Conservation (phyloP, 495 filamentous ascomycete genomes). For the Podospora bellae-mahoneyi region DNA sequence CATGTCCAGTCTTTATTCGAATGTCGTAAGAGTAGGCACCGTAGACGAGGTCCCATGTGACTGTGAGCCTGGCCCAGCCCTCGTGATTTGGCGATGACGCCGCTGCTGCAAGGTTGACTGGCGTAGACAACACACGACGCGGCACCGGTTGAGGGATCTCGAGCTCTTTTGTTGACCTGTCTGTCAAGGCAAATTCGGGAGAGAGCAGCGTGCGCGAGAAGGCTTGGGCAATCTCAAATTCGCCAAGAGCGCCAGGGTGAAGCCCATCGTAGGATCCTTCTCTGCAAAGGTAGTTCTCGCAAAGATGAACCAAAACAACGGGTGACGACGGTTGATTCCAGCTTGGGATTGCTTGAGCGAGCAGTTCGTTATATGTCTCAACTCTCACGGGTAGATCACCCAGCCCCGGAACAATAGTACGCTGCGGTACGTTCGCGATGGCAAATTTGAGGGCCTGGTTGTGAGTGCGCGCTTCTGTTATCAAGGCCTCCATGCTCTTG, state of each 20-base stretch:
- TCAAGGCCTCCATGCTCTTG: constrained; percentile 24
- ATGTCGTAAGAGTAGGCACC: constrained; percentile 30
- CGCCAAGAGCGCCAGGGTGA: constrained; percentile 36
- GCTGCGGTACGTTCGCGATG: constrained; percentile 33
- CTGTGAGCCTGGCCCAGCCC: constrained; percentile 13
- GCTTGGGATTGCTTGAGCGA: constrained; percentile 13
- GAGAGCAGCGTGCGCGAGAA: constrained; percentile 25
- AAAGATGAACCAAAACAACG: constrained; percentile 26
- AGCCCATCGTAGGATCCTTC: constrained; percentile 37
- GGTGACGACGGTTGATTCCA: constrained; percentile 29
- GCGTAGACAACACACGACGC: constrained; percentile 15
- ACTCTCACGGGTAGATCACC: constrained; percentile 29
- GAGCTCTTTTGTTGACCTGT: constrained; percentile 7
- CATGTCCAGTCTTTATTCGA: background rate
- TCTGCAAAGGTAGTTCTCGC: constrained; percentile 30
- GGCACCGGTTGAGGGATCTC: constrained; percentile 19
- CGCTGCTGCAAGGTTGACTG: constrained; percentile 13
- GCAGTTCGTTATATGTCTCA: constrained; percentile 30
- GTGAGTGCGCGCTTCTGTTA: constrained; percentile 26
- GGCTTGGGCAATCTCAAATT: constrained; percentile 31
- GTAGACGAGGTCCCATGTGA: constrained; percentile 28
- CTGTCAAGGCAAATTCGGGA: constrained; percentile 19
- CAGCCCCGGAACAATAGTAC: constrained; percentile 20
- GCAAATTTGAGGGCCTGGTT: constrained; percentile 30
- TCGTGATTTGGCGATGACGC: background rate